A percentile compares a stretch with the other conserved stretches of the same genome.
Conservation (phyloP, 2,329 filamentous ascomycete genomes). For the Scytalidium lignicola region DNA sequence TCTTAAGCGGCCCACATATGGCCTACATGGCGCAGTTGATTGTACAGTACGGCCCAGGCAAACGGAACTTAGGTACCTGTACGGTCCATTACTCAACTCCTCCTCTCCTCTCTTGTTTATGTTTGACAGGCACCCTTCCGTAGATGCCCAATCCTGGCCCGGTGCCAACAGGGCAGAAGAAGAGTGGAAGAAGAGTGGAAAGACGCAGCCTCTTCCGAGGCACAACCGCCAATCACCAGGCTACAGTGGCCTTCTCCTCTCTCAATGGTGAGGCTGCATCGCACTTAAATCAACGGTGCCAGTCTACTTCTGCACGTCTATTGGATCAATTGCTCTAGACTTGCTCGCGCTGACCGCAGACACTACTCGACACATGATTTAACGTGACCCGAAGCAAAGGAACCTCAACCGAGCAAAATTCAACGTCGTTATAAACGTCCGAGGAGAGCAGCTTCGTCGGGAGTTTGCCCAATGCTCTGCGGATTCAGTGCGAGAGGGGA, state of each 20-base stretch:
- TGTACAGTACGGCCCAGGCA: background rate
- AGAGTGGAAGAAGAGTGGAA: background rate
- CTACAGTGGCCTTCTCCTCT: conserved; percentile 6
- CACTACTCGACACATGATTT: conserved; percentile 21
- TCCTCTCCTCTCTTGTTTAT: background rate
- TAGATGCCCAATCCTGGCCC: background rate
- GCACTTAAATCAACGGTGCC: conserved; percentile 4
- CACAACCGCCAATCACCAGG: conserved; percentile 4
- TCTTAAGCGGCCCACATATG: background rate
- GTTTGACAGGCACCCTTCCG: background rate
- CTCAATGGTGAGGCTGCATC: conserved; percentile 15
- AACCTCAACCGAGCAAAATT: conserved; percentile 3
- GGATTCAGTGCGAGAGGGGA: background rate
- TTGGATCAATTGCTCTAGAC: conserved; percentile 10
- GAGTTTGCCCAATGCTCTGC: background rate
- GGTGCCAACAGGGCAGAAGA: background rate
- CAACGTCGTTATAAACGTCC: conserved; percentile 3
- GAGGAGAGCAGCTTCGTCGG: background rate
- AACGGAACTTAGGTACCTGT: background rate
- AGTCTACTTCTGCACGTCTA: conserved; percentile 5
- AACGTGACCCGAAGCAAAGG: conserved; percentile 17
- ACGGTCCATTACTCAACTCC: background rate
- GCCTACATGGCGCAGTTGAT: background rate
- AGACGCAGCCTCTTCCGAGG: conserved; percentile 1
- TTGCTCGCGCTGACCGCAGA: conserved; percentile 15